Evolutionary conservation across 2,329 filamentous ascomycete genomes (phyloP).

Genomic region (Teratosphaeria gauchensis): DNA sequence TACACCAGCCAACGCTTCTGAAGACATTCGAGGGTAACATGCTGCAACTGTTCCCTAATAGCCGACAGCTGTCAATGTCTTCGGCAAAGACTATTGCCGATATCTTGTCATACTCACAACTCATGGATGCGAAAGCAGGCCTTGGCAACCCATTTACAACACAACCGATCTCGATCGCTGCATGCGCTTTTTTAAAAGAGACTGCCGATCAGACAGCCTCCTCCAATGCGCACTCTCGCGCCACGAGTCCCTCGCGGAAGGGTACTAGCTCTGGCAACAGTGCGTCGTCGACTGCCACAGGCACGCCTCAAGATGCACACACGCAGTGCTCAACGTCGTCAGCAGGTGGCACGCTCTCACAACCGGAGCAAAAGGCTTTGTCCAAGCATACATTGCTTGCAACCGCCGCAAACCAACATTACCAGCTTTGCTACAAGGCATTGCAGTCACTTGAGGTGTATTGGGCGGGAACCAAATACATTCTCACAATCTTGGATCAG

Average conservation of each 20-base stretch:
- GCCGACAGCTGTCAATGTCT: conserved; percentile 72
- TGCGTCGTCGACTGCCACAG: conserved; percentile 26
- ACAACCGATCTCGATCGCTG: conserved; percentile 85
- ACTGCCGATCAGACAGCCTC: conserved; percentile 55
- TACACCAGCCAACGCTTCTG: conserved; percentile 74
- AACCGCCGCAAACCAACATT: conserved; percentile 75
- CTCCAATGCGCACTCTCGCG: conserved; percentile 36
- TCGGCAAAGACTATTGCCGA: conserved; percentile 88
- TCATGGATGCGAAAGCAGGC: conserved; percentile 77
- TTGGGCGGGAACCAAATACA: conserved; percentile 81
- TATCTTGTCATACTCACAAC: conserved; percentile 74
- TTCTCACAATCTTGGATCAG: conserved; percentile 75
- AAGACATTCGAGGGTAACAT: conserved; percentile 63
- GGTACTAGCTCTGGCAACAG: background rate
- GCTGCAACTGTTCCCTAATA: conserved; percentile 67
- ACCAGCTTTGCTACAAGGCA: conserved; percentile 77
- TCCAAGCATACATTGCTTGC: conserved; percentile 67
- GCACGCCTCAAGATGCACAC: conserved; percentile 31
- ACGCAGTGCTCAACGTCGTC: conserved; percentile 3
- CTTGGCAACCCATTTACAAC: conserved; percentile 80
- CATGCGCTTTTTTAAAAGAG: conserved; percentile 80
- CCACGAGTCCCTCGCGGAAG: conserved; percentile 33
- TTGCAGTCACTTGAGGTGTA: conserved; percentile 71
- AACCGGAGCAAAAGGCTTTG: conserved; percentile 28
- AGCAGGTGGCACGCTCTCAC: background rate